Percentiles rank a stretch among this genome's conserved stretches.
Evolutionary conservation across 495 filamentous ascomycete species (phyloP).

Genomic region (Collariella sp.): DNA sequence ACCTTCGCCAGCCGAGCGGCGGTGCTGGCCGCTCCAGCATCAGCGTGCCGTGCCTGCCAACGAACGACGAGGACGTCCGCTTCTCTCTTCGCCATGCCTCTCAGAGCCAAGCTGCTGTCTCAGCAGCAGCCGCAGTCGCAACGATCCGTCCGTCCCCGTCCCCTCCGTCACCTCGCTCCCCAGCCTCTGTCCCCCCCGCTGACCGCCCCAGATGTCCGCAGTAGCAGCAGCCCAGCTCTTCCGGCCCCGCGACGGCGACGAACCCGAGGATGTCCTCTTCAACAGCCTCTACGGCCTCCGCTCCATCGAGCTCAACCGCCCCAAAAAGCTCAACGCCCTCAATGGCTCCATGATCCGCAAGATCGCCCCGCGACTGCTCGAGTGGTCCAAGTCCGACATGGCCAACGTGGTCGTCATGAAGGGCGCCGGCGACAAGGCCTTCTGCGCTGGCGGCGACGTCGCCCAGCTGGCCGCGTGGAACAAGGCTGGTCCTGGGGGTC

Average conservation of each 20-base stretch:
- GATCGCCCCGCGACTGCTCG: slow-evolving; percentile 75
- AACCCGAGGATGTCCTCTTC: slow-evolving; percentile 88
- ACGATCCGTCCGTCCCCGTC: slow-evolving; percentile 34
- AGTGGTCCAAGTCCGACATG: slow-evolving; percentile 90
- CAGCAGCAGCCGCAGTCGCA: slow-evolving; percentile 48
- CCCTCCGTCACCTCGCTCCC: not conserved
- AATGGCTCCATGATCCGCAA: slow-evolving; percentile 91
- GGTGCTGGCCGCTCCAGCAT: slow-evolving; percentile 28
- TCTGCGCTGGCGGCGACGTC: slow-evolving; percentile 93
- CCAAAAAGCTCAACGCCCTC: slow-evolving; percentile 79
- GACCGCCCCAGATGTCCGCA: slow-evolving; percentile 48
- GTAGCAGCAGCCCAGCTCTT: slow-evolving; percentile 20
- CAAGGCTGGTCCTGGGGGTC: slow-evolving; percentile 54
- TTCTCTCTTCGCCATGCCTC: slow-evolving; percentile 58
- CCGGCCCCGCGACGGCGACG: slow-evolving; percentile 51
- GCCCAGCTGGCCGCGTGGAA: slow-evolving; percentile 65
- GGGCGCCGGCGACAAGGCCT: slow-evolving; percentile 71
- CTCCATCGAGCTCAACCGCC: slow-evolving; percentile 89
- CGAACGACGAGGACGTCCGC: not conserved
- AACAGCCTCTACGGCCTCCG: slow-evolving; percentile 77
- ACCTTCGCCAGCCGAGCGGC: slow-evolving; percentile 33
- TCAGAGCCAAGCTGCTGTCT: slow-evolving; percentile 72
- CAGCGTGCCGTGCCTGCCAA: slow-evolving; percentile 29
- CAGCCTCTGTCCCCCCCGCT: not conserved
- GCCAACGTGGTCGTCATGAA: slow-evolving; percentile 90